Evolutionary conservation across 2,329 filamentous ascomycete genomes (phyloP), one percentile per base, ranked within the genome.

Genomic region (Fusarium gaditjirri): DNA sequence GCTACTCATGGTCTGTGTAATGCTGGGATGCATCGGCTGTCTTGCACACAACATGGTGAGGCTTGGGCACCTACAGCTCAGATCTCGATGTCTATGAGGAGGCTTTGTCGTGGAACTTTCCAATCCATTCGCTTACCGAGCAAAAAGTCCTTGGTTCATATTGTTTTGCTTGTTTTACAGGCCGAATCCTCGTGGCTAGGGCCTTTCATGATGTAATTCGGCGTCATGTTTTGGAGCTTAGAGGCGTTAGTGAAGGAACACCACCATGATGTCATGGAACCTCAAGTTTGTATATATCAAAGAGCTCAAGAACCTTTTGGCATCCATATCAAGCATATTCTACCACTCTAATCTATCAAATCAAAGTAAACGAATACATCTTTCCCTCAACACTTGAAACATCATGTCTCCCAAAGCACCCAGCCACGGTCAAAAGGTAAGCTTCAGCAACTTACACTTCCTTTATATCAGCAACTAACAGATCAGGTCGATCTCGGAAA

Each of bases 401-500:
- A 68, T 41, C 35, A 77, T 77, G 75, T 71, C 73, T 64, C 38
- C 61, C 49, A 75, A 70, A 50, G 46, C 49, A 36, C 67, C 75
- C 29, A 59, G 55, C 31, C 23, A 58, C n/a, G 76, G 75, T 38
- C 70, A 70, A 46, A 78, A 78, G 76, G 76, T 77, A 61, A 56
- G 73, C 42, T 21, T 21, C 8, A 23, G 27, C 21, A 35, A 39
- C 12, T 12, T 33, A 14, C 6, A 33, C 29, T 31, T 11, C 10
- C 29, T 31, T 21, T 9, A 29, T 47, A 53, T 13, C 49, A 17
- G 19, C 59, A n/a, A 54, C 63, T 73, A 11, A 73, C 53, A 50
- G 11, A 46, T 46, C 57, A 89, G 84, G 87, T 88, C 67, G 81
- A 81, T 23, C 80, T 81, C 47, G 84, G 85, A 61, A 70, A 80